These are phyloP conservation scores for Peterozyma xylosa DNA, from an alignment of 805 yeast genomes.

Conservation along the genomic window DNA sequence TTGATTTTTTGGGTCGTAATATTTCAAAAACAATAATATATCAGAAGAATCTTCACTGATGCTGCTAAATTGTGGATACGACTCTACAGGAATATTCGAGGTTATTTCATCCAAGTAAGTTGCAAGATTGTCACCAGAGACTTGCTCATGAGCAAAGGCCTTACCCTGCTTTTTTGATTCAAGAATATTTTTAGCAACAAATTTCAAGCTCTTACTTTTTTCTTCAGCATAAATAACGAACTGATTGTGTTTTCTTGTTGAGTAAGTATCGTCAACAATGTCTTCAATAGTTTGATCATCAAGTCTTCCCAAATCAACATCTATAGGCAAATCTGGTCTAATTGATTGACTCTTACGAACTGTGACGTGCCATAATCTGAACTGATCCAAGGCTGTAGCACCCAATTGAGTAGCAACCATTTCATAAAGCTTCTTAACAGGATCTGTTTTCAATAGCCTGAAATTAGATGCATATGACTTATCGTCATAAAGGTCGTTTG, in stretches of 20 bases:
- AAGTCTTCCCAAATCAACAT: constrained; percentile 17
- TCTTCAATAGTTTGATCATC: constrained; percentile 39
- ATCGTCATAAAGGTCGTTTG: constrained; percentile 39
- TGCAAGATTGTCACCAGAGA: constrained; percentile 9
- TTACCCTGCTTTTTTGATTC: not conserved
- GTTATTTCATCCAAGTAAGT: constrained; percentile 11
- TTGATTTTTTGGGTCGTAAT: constrained; percentile 52
- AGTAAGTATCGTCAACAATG: constrained; percentile 37
- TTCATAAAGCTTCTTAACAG: constrained; percentile 41
- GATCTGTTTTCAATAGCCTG: constrained; percentile 49
- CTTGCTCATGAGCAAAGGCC: constrained; percentile 1
- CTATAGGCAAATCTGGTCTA: constrained; percentile 46
- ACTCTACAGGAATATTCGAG: constrained; percentile 6
- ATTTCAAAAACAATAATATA: constrained; percentile 46
- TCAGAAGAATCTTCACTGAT: constrained; percentile 21
- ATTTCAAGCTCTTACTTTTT: constrained; percentile 28
- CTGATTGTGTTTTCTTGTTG: constrained; percentile 35
- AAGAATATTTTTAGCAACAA: constrained; percentile 18
- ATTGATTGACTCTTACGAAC: constrained; percentile 66
- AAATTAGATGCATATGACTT: constrained; percentile 40
- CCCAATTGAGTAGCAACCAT: constrained; percentile 39
- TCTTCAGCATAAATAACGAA: constrained; percentile 66
- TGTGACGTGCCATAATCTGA: constrained; percentile 59
- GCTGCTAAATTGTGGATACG: constrained; percentile 13
- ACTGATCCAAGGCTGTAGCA: constrained; percentile 21